Evolutionary conservation across 345 rosid genomes (phyloP).

Genomic region (Luvunga scandens): DNA sequence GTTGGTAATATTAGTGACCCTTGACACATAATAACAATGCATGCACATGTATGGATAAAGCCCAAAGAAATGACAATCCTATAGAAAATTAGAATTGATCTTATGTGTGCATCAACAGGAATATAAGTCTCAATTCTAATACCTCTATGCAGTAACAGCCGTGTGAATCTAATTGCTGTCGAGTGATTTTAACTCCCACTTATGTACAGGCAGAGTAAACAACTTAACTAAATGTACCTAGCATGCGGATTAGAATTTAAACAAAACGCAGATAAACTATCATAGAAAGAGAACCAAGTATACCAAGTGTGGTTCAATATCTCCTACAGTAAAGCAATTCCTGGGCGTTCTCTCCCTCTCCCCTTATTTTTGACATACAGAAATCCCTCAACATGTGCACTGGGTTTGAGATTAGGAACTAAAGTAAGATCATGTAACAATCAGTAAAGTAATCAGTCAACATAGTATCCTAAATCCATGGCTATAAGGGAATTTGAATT

Average conservation of each 20-base stretch:
- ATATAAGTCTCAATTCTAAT: neutral
- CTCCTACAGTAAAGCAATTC: neutral
- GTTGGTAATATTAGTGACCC: neutral
- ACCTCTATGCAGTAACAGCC: neutral
- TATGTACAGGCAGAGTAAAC: neutral
- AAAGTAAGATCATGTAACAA: neutral
- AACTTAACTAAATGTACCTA: neutral
- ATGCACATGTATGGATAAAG: neutral
- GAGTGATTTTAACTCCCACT: neutral
- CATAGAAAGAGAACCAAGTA: no score
- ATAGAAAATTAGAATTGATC: neutral
- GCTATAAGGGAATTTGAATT: neutral
- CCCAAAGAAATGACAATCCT: neutral
- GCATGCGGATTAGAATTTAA: no score
- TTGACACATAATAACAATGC: neutral
- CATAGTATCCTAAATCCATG: neutral
- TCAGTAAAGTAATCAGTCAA: neutral
- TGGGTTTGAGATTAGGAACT: neutral
- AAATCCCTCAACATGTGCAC: neutral
- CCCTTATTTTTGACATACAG: no score
- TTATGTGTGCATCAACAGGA: neutral
- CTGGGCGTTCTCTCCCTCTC: no score
- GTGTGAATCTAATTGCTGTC: neutral
- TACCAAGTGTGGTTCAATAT: neutral
- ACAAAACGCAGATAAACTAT: neutral